Conservation (phyloP, 495 filamentous ascomycete genomes). For the Aspergillus conjunctus region DNA sequence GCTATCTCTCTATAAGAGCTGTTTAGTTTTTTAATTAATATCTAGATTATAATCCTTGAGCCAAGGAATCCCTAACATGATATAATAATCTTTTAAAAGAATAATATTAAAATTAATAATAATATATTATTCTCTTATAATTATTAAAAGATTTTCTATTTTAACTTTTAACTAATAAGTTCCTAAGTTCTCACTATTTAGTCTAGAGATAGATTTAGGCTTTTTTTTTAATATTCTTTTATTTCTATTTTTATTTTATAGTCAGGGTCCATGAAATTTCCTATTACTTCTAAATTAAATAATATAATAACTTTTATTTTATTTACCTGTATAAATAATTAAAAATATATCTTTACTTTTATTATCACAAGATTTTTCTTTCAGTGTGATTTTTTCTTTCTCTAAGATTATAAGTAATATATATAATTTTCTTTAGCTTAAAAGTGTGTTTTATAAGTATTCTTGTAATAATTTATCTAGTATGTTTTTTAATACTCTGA, state of each 20-base stretch:
- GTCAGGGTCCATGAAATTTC: no score
- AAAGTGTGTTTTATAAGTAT: slow-evolving; percentile 1
- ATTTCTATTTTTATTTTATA: no score
- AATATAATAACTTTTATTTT: no score
- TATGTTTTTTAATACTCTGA: background rate
- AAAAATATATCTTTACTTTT: background rate
- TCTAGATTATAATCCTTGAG: background rate
- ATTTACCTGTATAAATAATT: background rate
- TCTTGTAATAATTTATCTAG: background rate
- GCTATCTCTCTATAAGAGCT: background rate
- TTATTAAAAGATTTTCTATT: background rate
- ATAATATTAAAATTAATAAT: background rate
- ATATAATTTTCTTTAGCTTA: background rate
- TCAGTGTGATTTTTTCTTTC: background rate
- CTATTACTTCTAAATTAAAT: no score
- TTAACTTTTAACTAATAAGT: no score
- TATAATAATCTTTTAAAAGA: background rate
- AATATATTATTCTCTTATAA: background rate
- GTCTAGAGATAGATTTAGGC: no score
- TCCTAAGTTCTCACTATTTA: no score
- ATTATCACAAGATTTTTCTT: background rate
- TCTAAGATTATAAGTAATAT: background rate
- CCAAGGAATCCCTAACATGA: background rate
- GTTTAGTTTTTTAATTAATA: background rate
- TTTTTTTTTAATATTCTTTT: no score